Base-by-base conservation (phyloP, 148 eudicot genomes). In the Hydrangea macrophylla region DNA sequence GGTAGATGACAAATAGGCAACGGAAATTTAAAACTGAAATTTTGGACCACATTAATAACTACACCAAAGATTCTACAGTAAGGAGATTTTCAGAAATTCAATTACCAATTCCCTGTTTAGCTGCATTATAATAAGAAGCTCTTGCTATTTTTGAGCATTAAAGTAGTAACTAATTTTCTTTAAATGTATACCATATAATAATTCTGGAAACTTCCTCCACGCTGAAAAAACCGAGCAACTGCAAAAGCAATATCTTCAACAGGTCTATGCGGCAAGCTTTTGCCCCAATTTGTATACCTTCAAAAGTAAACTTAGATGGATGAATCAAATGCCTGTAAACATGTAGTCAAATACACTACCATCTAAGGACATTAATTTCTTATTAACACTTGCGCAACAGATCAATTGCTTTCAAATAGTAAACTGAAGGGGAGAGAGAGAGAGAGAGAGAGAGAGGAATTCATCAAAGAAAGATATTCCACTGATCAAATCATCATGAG, bases 231-330 rank as follows among this genome's bases (percentile, higher is more conserved):
- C 39, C 99, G 96, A 80, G 99, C 99, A 63, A 91, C 97, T 13
- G 99, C 96, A 85, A 94, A 94, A 45, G 99, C 96, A 58, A 94
- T 75, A 74, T 94, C 99, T 79, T 94, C 87, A 65, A 69, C 90
- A 24, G 99, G 96, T 77, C 99, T 86, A 73, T 94, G 97, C 64
- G 97, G 97, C 54, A 89, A 58, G 58, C 83, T 82, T 70, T 82
- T 90, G 56, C 99, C 99, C 97, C 97, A 94, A 60, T 59, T 67
- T 36, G 96, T 80, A 78, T 79, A 94, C 99, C 99, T 94, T 76
- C 30, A 66, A 50, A 33, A 69, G 13, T 17, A 51, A 71, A 73
- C 48, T 30, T 35, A 58, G 15, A 60, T 0, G 50, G n/a, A 73
- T 27, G 26, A 73, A 66, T 59, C 11, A 58, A 54, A 36, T 50